Evolutionary conservation across 2,329 filamentous ascomycete species (phyloP), one percentile per base, ranked within the genome.

Genomic region (Ophiocordyceps australis): DNA sequence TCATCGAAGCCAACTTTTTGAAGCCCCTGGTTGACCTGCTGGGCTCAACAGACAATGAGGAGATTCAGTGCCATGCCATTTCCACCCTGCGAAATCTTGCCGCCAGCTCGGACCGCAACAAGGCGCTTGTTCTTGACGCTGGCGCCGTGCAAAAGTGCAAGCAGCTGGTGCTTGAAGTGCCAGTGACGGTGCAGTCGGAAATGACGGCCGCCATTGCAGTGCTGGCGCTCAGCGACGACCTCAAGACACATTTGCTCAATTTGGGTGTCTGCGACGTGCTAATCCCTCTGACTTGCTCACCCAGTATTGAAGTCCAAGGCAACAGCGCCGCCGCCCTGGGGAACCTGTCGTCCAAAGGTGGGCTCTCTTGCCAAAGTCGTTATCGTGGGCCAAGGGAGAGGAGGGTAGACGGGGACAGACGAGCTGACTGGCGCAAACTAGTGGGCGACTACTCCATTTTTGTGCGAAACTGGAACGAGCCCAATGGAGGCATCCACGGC

Each of bases 191-290:
- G 3, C 89, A 98, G 48, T 94, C 85, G 3, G 89, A 98, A 51
- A 98, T 98, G 89, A 98, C 89, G 5, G 89, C 89, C n/a, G 89
- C 89, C 2, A 94, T 98, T 50, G 89, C 89, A 20, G 89, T 98
- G 10, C 64, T 98, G 35, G 89, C 89, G 12, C 58, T 98, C 26
- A 94, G 86, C 39, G 89, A 98, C 41, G 89, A 98, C 35, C 65
- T 98, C 30, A 98, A 98, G 55, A 72, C 79, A 5, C 80, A 92
- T 44, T 65, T 98, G 9, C 58, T 98, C 28, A 85, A 81, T 32
- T 65, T 95, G 3, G 89, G 86, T 14, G 86, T 98, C 2, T 95
- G 95, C 43, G 89, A 94, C 43, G 85, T 95, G 9, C 57, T 98
- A 30, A 95, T 98, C 30, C 89, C 89, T 14, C 60, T 98, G 31